A percentile compares a stretch with the other conserved stretches of the same genome.
Conservation (phyloP, 2,329 filamentous ascomycete genomes). For the Aspergillus caelatus region DNA sequence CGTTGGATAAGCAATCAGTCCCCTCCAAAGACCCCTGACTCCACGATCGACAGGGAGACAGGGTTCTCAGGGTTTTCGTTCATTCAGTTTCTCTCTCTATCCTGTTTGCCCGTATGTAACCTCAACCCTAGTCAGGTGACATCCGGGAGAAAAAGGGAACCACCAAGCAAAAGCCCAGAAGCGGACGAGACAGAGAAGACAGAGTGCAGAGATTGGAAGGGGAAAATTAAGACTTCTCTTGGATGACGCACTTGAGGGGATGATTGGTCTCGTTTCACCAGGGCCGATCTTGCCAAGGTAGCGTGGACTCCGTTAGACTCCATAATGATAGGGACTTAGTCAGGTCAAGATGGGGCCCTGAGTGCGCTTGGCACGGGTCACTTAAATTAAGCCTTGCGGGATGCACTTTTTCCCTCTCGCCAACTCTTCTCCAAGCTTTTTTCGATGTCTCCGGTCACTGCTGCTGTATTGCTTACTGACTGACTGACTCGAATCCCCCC, state of each 20-base stretch:
- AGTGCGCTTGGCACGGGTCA: slow-evolving; percentile 1
- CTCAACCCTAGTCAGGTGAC: not conserved
- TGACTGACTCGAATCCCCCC: not conserved
- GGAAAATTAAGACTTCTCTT: not conserved
- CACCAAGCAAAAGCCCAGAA: not conserved
- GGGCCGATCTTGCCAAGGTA: slow-evolving; percentile 1
- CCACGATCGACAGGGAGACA: not conserved
- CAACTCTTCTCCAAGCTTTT: not conserved
- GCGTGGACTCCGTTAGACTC: not conserved
- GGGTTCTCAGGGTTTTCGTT: not conserved
- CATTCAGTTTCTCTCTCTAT: not conserved
- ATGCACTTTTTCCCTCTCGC: not conserved
- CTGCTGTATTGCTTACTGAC: not conserved
- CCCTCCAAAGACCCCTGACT: not conserved
- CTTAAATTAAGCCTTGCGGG: slow-evolving; percentile 5
- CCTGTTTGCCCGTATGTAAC: not conserved
- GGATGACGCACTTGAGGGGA: not conserved
- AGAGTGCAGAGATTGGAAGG: no score
- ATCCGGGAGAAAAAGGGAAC: not conserved
- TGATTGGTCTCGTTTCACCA: slow-evolving; percentile 4
- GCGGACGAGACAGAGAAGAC: not conserved
- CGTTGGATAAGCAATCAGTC: not conserved
- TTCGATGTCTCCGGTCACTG: not conserved
- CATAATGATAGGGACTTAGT: slow-evolving; percentile 1
- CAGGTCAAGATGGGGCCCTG: not conserved